Base-by-base conservation (phyloP, 176 grass and related monocot species). In the Triticum turgidum region DNA sequence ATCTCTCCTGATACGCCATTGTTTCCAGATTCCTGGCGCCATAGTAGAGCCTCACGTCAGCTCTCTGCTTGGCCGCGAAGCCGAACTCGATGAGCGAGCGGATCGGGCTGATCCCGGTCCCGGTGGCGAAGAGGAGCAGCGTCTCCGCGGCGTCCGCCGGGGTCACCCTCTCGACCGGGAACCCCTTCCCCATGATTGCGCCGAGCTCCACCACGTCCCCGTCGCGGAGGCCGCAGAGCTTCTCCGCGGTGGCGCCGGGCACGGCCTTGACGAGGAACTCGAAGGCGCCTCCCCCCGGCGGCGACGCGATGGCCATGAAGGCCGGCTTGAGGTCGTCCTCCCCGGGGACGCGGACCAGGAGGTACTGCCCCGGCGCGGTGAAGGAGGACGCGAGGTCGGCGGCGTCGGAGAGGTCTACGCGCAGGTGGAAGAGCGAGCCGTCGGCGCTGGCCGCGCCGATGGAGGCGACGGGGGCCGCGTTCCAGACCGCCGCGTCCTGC, bases 1-100 rank as follows among this genome's bases (percentile, higher is more conserved):
- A 95, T 37, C 76, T 90, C 47, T 94, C 95, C 95, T 91, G 89
- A 68, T 87, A 91, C 44, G 96, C 90, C 96, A 96, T 96, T 21
- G 79, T 91, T 42, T 92, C 78, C 34, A 98, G 88, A 80, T 84
- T 98, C 73, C 90, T 98, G 34, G 87, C 88, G 11, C 96, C 96
- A 33, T 96, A 98, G 81, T 98, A 98, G 91, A 98, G 93, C 73
- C 96, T 90, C 88, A 98, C 91, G 35, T 98, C 86, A 25, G 88
- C 82, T 79, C 92, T 92, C 92, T 92, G 87, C 88, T 85, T 86
- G 64, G 82, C 86, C 88, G 77, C 84, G 54, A 96, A 92, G 82
- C 88, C 91, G 14, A 89, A 96, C 87, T 98, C 93, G 20, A 98
- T 75, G 81, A 98, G 93, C 17, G 93, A 94, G 17, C 93, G 90